Evolutionary conservation across 2,329 filamentous ascomycete genomes (phyloP).

Genomic region (Knufia fluminis): DNA sequence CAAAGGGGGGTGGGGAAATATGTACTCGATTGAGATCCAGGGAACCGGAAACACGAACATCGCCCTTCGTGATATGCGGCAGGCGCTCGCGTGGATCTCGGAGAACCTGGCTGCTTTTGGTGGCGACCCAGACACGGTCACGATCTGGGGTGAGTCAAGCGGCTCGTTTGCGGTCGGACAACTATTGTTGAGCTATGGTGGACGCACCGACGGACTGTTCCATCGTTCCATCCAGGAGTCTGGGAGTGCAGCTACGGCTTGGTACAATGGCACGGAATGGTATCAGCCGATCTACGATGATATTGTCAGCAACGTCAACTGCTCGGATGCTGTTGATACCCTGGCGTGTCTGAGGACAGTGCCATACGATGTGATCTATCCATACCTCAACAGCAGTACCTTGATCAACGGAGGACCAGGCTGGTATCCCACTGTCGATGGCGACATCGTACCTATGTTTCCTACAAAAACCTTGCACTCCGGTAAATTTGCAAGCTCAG

Average conservation of each 20-base stretch:
- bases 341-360: slow-evolving; percentile 54
- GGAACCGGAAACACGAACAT: slow-evolving; percentile 29
- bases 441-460: slow-evolving; percentile 46
- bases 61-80: slow-evolving; percentile 51
- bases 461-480: slow-evolving; percentile 45
- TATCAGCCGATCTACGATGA: slow-evolving; percentile 54
- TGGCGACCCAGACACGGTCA: slow-evolving; percentile 50
- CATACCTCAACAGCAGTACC: neutral
- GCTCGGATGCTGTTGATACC: slow-evolving; percentile 46
- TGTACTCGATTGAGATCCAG: slow-evolving; percentile 41
- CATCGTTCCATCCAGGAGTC: slow-evolving; percentile 13
- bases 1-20: slow-evolving; percentile 34
- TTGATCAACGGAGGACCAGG: slow-evolving; percentile 3
- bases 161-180: slow-evolving; percentile 26
- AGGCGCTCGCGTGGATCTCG: slow-evolving; percentile 51
- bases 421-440: slow-evolving; percentile 40
- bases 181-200: slow-evolving; percentile 47
- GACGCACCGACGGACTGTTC: slow-evolving; percentile 47
- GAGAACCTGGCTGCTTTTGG: slow-evolving; percentile 53
- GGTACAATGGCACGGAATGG: slow-evolving; percentile 19
- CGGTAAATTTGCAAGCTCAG: slow-evolving; percentile 49
- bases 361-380: neutral
- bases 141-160: slow-evolving; percentile 29
- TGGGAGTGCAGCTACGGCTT: slow-evolving; percentile 1
- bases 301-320: slow-evolving; percentile 51